Base-by-base conservation (phyloP, 2,329 filamentous ascomycete species). In the Cryphonectria naterciae region DNA sequence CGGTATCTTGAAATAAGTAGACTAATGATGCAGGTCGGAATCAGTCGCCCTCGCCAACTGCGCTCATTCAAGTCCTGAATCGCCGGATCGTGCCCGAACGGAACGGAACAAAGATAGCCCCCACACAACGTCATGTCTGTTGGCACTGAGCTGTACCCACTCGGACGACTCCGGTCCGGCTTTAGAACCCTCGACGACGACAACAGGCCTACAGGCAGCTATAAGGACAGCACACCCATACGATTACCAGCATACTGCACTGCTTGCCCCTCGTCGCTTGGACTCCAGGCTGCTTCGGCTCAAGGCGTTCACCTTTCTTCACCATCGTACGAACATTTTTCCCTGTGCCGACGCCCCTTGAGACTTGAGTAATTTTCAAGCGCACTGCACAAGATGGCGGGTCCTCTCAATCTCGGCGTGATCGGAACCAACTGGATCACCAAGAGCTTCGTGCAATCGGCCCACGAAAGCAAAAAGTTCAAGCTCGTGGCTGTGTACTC, bases 371-470 rank as follows among this genome's bases (percentile, higher is more conserved):
- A 15, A 58, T 17, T 28, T 35, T 17, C 15, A 58, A 28, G 60
- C 60, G 10, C 17, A 39, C 7, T 25, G 5, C 4, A n/a, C 60
- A 70, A 52, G 6, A 72, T 72, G 71, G 63, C 62, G 35, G 43
- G 22, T 19, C 43, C 68, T 11, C 66, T 72, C n/a, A 72, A 72
- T 39, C 46, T 72, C 22, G 71, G 65, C 63, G 66, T 72, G 41
- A 67, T 72, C 43, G 71, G 71, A 52, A 72, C 71, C 37, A 72
- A 72, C 56, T 72, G 71, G 71, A 72, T 72, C 66, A 70, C 68
- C 46, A 58, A 46, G 56, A 70, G 68, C 19, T 72, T 72, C 32
- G 71, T 72, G 54, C 71, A 72, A 58, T 70, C 71, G 13, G 65
- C 68, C 28, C 66, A 72, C 56, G 71, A 70, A n/a, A 72, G 71